A percentile compares a stretch with the other conserved stretches of the same genome.
These are phyloP conservation scores for Neonectria hederae DNA, from an alignment of 2,329 filamentous ascomycete genomes.

Conservation along the genomic window DNA sequence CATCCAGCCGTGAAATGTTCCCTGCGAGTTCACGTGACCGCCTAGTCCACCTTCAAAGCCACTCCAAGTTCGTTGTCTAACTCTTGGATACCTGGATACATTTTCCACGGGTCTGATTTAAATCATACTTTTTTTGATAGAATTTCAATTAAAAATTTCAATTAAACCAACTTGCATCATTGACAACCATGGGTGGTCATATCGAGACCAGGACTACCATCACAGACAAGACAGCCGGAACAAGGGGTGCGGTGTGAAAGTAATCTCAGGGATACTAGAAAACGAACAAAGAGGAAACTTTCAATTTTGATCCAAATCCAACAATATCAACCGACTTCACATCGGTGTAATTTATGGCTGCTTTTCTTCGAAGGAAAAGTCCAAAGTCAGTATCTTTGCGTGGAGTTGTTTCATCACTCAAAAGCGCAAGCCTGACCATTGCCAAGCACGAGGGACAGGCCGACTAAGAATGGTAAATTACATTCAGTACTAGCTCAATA, in stretches of 20 bases:
- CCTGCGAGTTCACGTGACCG: slow-evolving; percentile 33
- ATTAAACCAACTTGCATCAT: too few species aligned
- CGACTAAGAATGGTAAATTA: neutral
- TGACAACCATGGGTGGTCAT: neutral
- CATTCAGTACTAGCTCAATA: neutral
- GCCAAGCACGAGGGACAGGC: neutral
- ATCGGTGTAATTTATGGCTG: too few species aligned
- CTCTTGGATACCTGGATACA: neutral
- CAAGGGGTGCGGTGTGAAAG: too few species aligned
- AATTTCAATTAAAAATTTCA: too few species aligned
- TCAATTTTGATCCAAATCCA: too few species aligned
- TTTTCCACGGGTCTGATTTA: neutral
- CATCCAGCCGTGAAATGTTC: slow-evolving; percentile 23
- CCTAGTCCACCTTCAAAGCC: neutral
- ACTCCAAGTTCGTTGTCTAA: neutral
- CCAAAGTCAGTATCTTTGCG: neutral
- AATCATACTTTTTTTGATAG: too few species aligned
- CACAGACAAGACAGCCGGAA: too few species aligned
- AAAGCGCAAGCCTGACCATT: neutral
- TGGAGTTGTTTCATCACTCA: neutral
- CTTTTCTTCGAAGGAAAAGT: too few species aligned
- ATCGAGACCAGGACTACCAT: neutral
- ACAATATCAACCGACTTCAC: too few species aligned
- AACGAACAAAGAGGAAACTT: too few species aligned
- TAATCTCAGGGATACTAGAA: too few species aligned